A percentile compares a stretch with the other conserved stretches of the same genome.
These are phyloP conservation scores for Colletotrichum sp. DNA, from an alignment of 2,329 filamentous ascomycete genomes.

Conservation along the genomic window DNA sequence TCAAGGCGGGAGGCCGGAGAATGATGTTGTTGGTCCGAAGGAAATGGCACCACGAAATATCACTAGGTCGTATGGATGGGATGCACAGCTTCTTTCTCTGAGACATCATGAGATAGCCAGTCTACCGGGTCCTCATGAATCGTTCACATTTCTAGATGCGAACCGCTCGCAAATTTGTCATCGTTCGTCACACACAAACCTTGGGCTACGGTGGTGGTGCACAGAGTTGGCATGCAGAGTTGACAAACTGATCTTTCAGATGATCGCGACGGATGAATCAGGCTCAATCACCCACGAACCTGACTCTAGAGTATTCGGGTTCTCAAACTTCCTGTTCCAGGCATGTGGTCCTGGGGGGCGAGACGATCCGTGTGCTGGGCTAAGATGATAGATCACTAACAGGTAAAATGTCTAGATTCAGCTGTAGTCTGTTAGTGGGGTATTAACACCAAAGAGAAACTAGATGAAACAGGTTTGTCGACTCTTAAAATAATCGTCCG, in stretches of 20 bases:
- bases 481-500: slow-evolving; percentile 11
- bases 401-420: fast-evolving
- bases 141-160: background rate
- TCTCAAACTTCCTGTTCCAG: slow-evolving; percentile 19
- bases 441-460: background rate
- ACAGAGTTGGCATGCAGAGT: background rate
- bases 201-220: background rate
- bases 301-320: slow-evolving; percentile 3
- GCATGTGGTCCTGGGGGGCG: background rate
- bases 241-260: slow-evolving; percentile 2
- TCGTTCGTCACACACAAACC: background rate
- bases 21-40: background rate
- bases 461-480: slow-evolving; percentile 7
- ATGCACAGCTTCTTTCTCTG: background rate
- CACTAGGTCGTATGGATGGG: background rate
- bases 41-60: background rate
- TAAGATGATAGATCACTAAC: background rate
- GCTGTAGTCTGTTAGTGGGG: background rate
- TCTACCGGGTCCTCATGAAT: background rate
- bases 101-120: background rate
- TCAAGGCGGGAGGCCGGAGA: background rate
- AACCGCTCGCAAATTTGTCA: background rate
- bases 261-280: background rate
- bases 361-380: background rate
- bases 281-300: background rate